Conservation (phyloP, 116 monocot genomes). For the Trichopus zeylanicus region DNA sequence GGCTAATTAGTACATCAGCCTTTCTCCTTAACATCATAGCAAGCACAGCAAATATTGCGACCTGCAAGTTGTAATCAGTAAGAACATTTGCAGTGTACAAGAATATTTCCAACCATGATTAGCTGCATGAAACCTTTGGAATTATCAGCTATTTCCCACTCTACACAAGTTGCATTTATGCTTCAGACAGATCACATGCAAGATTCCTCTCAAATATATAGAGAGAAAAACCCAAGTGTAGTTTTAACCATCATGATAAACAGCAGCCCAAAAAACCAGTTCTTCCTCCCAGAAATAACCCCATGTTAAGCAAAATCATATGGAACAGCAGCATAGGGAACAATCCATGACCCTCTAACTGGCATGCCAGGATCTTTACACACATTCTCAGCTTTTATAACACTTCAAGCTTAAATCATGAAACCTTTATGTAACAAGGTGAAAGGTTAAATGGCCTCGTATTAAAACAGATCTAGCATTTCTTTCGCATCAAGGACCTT, state of each 20-base stretch:
- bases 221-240: not conserved
- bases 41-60: conserved; percentile 82
- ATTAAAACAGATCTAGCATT: no score
- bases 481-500: not conserved
- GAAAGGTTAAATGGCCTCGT: no score
- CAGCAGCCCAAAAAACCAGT: no score
- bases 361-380: not conserved
- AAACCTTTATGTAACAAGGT: not conserved
- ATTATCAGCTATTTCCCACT: not conserved
- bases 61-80: no score
- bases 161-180: not conserved
- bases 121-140: no score
- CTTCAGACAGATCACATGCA: not conserved
- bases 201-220: not conserved
- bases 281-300: no score
- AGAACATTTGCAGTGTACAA: no score
- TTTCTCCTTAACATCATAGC: conserved; percentile 78
- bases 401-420: not conserved
- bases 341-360: no score
- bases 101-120: no score
- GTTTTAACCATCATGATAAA: not conserved
- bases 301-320: no score
- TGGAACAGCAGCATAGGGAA: no score
- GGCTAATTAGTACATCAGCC: conserved; percentile 56
- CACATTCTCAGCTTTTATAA: not conserved